Evolutionary conservation across 768 basidiomycete species (phyloP).

Genomic region (Filobasidium wieringae): DNA sequence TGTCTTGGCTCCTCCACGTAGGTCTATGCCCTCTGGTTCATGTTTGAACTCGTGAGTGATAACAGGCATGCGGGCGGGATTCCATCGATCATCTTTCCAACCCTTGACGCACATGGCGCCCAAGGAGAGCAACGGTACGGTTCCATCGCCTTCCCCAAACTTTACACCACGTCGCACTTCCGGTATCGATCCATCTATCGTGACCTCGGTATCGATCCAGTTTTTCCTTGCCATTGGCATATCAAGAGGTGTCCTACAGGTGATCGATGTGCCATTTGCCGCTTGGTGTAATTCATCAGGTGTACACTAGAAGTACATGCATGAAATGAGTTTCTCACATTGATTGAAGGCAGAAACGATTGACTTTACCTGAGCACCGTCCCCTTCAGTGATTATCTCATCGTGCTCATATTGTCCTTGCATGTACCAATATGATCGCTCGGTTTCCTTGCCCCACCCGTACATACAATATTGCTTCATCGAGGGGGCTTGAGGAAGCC

Average conservation of each 20-base stretch:
- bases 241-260: conserved; percentile 46
- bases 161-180: conserved; percentile 63
- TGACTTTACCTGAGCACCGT: conserved; percentile 20
- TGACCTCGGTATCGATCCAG: conserved; percentile 78
- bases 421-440: conserved; percentile 87
- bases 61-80: conserved; percentile 76
- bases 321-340: background rate
- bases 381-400: conserved; percentile 41
- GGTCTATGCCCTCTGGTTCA: conserved; percentile 58
- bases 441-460: conserved; percentile 90
- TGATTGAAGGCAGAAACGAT: background rate
- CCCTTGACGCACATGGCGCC: conserved; percentile 97
- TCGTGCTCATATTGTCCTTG: conserved; percentile 59
- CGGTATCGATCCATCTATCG: conserved; percentile 46
- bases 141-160: conserved; percentile 91
- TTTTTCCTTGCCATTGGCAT: conserved; percentile 50
- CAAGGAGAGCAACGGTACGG: conserved; percentile 41
- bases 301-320: background rate
- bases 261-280: conserved; percentile 21
- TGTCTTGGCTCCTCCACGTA: conserved; percentile 80
- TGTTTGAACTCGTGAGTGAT: conserved; percentile 55
- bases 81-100: conserved; percentile 81
- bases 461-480: conserved; percentile 90
- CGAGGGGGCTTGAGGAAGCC: conserved; percentile 76
- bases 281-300: conserved; percentile 3